These are phyloP conservation scores for Neostapfia colusana DNA, from an alignment of 176 grass and related monocot genomes.

Conservation along the genomic window DNA sequence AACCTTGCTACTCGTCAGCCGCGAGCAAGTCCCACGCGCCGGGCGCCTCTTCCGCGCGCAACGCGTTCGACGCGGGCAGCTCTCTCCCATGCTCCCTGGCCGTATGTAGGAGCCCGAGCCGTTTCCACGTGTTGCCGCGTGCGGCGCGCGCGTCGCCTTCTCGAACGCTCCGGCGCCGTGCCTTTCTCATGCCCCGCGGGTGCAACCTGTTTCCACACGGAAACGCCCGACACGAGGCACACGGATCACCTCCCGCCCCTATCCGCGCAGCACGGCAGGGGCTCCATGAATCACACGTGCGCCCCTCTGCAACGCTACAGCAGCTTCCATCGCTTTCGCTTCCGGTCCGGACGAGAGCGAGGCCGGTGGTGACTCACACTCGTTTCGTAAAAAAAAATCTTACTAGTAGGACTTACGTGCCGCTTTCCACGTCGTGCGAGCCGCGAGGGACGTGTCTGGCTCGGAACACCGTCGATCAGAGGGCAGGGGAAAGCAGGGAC, in stretches of 20 bases:
- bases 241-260: not conserved
- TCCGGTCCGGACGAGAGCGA: not conserved
- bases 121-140: slow-evolving; percentile 41
- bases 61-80: slow-evolving; percentile 30
- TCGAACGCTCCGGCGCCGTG: not conserved
- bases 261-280: not conserved
- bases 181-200: slow-evolving; percentile 10
- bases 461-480: slow-evolving; percentile 34
- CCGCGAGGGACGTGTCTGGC: not conserved
- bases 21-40: not conserved
- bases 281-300: not conserved
- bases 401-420: not conserved
- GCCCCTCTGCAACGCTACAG: not conserved
- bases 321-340: not conserved
- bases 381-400: not conserved
- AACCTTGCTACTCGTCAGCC: too few species aligned
- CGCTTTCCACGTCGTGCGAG: not conserved
- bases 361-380: too few species aligned
- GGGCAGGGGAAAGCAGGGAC: not conserved
- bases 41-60: not conserved
- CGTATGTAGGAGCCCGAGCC: not conserved
- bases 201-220: not conserved
- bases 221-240: not conserved
- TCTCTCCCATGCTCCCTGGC: not conserved
- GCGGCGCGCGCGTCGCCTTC: slow-evolving; percentile 15